Evolutionary conservation across 1,284 basidiomycete species (phyloP), one percentile per base, ranked within the genome.

Genomic region (Ustilago hordei): DNA sequence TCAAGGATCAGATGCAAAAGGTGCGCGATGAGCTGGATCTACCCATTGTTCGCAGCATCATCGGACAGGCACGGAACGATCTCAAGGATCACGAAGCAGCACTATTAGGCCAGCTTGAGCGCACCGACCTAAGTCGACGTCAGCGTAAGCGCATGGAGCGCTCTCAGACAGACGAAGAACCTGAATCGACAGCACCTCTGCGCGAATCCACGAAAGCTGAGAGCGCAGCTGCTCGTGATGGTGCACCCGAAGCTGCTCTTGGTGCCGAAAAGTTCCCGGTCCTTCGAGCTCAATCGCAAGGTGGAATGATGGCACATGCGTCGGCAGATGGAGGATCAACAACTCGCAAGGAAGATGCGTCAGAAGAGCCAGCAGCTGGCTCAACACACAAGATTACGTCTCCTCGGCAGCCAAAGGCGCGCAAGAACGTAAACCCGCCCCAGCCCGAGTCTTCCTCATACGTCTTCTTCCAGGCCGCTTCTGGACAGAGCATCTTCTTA

Each of bases 391-490:
- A 64, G 43, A 54, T 2, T 8, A 58, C 52, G 9, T 17, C 43
- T 13, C 3, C 19, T 23, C 67, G 73, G 8, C 54, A 55, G 34
- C 69, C 65, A 2, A 76, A 76, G 43, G 45, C 68, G 19, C 67
- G 75, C 43, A 70, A 70, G 61, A 78, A 78, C 17, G 64, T 85
- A 58, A 85, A 85, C 35, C 84, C 84, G 11, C 83, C 83, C 11
- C 71, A 80, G 52, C 80, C 82, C 34, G 70, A 74, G 31, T 68
- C 68, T 1, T 78, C 84, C 0, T 81, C 83, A 11, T 98, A 97
- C 87, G 94, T 93, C 83, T 99, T 94, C 87, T 99, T 98, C 87
- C 97, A 99, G 87, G 93, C 95, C 12, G 91, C 94, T 0, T 93
- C 93, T 2, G 97, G 96, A 17, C 90, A 94, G 70, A 93, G 94